These are phyloP conservation scores for Adansonia rubrostipa DNA, from an alignment of 441 rosid genomes.

Conservation along the genomic window DNA sequence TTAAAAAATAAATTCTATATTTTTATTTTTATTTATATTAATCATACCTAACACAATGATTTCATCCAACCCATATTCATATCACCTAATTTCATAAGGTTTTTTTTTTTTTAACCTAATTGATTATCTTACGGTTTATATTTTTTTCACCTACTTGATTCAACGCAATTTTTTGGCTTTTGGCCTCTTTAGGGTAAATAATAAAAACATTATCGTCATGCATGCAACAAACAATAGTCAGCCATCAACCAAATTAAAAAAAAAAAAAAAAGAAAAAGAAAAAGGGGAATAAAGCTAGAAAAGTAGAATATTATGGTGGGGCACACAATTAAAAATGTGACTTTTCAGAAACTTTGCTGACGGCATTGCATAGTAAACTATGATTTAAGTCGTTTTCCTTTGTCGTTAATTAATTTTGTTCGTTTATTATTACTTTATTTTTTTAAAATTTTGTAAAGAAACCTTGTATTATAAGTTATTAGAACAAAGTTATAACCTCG, in stretches of 20 bases:
- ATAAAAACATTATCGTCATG: constrained; percentile 4
- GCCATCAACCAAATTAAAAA: constrained; percentile 18
- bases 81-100: too few relatives aligned
- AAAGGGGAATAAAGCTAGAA: background rate
- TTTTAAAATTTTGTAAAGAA: background rate
- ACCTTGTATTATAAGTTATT: background rate
- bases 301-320: constrained; percentile 28
- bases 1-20: too few relatives aligned
- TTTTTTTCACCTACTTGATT: too few relatives aligned
- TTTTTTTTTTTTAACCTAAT: too few relatives aligned
- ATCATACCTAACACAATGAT: too few relatives aligned
- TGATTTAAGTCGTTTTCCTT: constrained; percentile 2
- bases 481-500: background rate
- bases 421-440: background rate
- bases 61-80: too few relatives aligned
- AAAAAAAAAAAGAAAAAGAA: too few relatives aligned
- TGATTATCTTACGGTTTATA: too few relatives aligned
- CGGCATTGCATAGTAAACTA: background rate
- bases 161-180: background rate
- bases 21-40: too few relatives aligned
- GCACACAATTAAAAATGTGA: constrained; percentile 12
- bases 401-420: background rate
- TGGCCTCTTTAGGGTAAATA: constrained; percentile 8
- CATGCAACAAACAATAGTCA: constrained; percentile 33
- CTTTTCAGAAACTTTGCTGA: background rate